These are phyloP conservation scores for Nakaseomyces kungkrabaensis DNA, from an alignment of 1,139 yeast species.

Conservation along the genomic window DNA sequence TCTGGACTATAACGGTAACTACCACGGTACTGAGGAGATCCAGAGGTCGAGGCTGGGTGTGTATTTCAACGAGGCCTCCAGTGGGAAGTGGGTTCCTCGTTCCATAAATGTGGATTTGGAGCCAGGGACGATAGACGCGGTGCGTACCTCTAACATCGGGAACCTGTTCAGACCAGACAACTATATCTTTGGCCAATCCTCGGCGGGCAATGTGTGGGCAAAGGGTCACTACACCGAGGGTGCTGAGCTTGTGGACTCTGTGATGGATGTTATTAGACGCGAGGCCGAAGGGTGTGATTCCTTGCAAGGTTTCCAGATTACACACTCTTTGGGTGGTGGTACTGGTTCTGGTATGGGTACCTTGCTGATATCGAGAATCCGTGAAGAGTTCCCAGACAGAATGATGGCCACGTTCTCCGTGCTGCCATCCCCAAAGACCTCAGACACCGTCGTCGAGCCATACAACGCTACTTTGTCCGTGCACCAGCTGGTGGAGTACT, in stretches of 20 bases:
- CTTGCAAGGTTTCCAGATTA: slow-evolving; percentile 86
- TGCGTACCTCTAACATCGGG: slow-evolving; percentile 67
- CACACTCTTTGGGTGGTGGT: slow-evolving; percentile 94
- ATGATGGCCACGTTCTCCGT: slow-evolving; percentile 95
- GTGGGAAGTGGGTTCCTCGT: slow-evolving; percentile 86
- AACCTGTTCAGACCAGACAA: slow-evolving; percentile 86
- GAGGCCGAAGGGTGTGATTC: slow-evolving; percentile 92
- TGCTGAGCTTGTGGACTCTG: slow-evolving; percentile 84
- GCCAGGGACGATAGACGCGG: slow-evolving; percentile 86
- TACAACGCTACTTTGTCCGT: slow-evolving; percentile 89
- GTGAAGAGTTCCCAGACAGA: slow-evolving; percentile 87
- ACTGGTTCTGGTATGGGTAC: slow-evolving; percentile 97
- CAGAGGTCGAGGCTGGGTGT: slow-evolving; percentile 37
- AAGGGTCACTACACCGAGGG: slow-evolving; percentile 96
- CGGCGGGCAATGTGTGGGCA: slow-evolving; percentile 96
- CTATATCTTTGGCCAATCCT: slow-evolving; percentile 77
- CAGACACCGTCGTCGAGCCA: slow-evolving; percentile 91
- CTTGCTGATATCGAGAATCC: slow-evolving; percentile 62
- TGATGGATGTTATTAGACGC: slow-evolving; percentile 79
- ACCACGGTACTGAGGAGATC: slow-evolving; percentile 57
- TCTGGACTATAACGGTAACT: slow-evolving; percentile 72
- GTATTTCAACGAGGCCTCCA: slow-evolving; percentile 59
- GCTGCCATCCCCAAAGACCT: slow-evolving; percentile 81
- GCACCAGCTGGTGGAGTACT: slow-evolving; percentile 80
- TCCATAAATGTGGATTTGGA: slow-evolving; percentile 87